These are phyloP conservation scores for Neurospora sp. DNA, from an alignment of 495 filamentous ascomycete genomes.

Conservation along the genomic window DNA sequence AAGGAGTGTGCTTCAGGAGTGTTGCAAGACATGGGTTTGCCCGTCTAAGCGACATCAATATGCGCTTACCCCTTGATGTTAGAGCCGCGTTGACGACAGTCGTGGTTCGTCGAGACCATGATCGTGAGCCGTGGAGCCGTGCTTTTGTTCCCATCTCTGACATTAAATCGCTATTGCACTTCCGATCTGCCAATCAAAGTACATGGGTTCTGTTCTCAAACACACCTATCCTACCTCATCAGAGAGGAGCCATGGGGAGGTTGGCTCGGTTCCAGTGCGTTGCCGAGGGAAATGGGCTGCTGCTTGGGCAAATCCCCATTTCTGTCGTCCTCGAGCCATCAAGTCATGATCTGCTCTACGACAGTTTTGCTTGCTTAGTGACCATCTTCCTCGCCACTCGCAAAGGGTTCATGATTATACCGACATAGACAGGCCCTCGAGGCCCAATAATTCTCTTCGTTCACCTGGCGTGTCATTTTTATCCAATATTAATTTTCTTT, in stretches of 20 bases:
- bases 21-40: slow-evolving; percentile 39
- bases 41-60: slow-evolving; percentile 2
- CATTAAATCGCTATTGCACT: not conserved
- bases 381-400: not conserved
- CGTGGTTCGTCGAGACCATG: not conserved
- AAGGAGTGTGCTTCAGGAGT: slow-evolving; percentile 31
- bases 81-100: not conserved
- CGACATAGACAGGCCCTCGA: slow-evolving; percentile 29
- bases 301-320: not conserved
- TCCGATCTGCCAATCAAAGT: not conserved
- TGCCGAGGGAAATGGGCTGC: not conserved
- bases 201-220: not conserved
- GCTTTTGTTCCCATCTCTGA: not conserved
- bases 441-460: slow-evolving; percentile 15
- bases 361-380: not conserved
- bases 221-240: not conserved
- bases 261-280: not conserved
- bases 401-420: slow-evolving; percentile 28
- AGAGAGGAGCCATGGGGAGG: not conserved
- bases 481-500: not conserved
- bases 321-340: not conserved
- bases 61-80: not conserved
- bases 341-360: not conserved
- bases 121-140: not conserved
- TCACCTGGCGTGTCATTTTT: not conserved